Percentiles rank a stretch among this genome's conserved stretches.
These are phyloP conservation scores for Saccharomyces cerevisiae DNA, from an alignment of 805 yeast species.

Conservation along the genomic window DNA sequence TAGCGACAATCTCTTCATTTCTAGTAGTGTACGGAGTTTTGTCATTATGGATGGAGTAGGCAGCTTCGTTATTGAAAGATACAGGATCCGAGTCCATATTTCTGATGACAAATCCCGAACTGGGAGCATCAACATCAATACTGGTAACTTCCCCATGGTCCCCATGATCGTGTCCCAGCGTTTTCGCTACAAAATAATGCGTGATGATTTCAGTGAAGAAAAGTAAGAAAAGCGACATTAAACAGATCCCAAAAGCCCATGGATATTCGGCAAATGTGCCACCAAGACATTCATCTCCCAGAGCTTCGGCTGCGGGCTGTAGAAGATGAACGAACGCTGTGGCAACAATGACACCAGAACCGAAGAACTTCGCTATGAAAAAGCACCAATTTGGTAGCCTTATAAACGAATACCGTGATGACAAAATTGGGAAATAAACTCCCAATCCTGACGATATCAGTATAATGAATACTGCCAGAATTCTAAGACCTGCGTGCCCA, in stretches of 20 bases:
- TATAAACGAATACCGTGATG: conserved; percentile 50
- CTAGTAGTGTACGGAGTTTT: not conserved
- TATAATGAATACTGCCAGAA: conserved; percentile 57
- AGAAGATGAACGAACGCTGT: conserved; percentile 67
- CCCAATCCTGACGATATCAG: conserved; percentile 51
- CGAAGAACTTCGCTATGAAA: conserved; percentile 60
- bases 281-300: conserved; percentile 49
- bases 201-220: conserved; percentile 44
- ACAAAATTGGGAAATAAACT: conserved; percentile 51
- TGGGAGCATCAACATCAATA: not conserved
- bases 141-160: not conserved
- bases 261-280: conserved; percentile 47
- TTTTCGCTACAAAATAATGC: conserved; percentile 35
- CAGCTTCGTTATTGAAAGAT: not conserved
- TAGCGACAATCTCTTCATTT: not conserved
- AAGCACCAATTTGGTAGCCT: conserved; percentile 55
- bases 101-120: not conserved
- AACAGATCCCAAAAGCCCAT: conserved; percentile 49
- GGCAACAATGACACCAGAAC: conserved; percentile 71
- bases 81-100: not conserved
- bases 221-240: conserved; percentile 38
- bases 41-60: not conserved
- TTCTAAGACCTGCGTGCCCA: conserved; percentile 37
- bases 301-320: conserved; percentile 38
- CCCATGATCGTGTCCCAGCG: conserved; percentile 16